A percentile compares a stretch with the other conserved stretches of the same genome.
These are phyloP conservation scores for Naganishia onofrii DNA, from an alignment of 768 basidiomycete species.

Conservation along the genomic window DNA sequence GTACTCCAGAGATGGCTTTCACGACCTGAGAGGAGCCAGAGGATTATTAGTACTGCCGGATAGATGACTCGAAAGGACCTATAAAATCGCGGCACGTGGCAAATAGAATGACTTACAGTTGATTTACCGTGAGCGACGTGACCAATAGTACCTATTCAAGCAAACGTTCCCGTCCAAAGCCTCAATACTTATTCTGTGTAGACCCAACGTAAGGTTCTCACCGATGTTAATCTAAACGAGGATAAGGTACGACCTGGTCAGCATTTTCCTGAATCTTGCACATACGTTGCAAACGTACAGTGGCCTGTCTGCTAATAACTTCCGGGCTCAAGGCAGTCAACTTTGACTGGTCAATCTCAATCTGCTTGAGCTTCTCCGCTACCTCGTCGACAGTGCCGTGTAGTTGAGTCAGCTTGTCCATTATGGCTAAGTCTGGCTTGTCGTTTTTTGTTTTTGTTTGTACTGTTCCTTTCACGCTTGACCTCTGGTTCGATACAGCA, in stretches of 20 bases:
- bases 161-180: not conserved
- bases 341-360: constrained; percentile 76
- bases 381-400: constrained; percentile 18
- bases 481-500: not conserved
- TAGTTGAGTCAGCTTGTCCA: constrained; percentile 28
- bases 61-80: not conserved
- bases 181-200: not conserved
- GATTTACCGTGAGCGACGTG: constrained; percentile 73
- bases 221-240: constrained; percentile 19
- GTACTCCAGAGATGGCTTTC: constrained; percentile 96
- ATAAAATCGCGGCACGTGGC: constrained; percentile 64
- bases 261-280: not conserved
- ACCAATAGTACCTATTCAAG: constrained; percentile 80
- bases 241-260: not conserved
- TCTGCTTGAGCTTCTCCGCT: constrained; percentile 37
- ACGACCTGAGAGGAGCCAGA: constrained; percentile 58
- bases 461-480: not conserved
- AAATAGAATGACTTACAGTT: constrained; percentile 30
- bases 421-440: not conserved
- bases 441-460: not conserved
- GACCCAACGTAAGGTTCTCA: not conserved
- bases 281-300: constrained; percentile 51
- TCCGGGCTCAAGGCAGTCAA: constrained; percentile 68
- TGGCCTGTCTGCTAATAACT: constrained; percentile 68
- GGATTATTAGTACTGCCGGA: constrained; percentile 44